phyloP scores from a whole-genome alignment of 2,329 filamentous ascomycete genomes.

The Fusarium metavorans region DNA sequence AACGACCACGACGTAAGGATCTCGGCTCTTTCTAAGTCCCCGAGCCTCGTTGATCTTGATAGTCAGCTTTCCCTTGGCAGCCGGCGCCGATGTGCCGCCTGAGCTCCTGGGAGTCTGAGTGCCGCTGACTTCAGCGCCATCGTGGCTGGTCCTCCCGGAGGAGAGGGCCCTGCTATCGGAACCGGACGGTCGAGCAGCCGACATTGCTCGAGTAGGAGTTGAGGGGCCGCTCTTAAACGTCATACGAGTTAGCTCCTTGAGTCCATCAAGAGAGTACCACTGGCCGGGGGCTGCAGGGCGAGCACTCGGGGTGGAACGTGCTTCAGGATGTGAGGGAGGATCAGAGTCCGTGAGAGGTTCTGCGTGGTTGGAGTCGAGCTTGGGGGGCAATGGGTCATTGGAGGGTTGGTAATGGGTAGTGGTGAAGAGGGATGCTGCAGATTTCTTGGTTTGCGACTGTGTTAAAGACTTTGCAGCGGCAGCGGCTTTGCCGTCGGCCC shows the following conservation, averaged over 20 bases:
- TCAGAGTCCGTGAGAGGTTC: constrained; percentile 34
- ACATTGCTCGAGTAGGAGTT: constrained; percentile 89
- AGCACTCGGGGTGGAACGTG: constrained; percentile 63
- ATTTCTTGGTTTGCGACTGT: constrained; percentile 37
- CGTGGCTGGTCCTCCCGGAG: constrained; percentile 53
- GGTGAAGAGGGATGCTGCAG: constrained; percentile 41
- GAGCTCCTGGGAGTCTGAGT: constrained; percentile 63
- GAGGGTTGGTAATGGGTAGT: constrained; percentile 43
- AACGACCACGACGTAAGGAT: constrained; percentile 95
- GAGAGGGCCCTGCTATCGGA: constrained; percentile 58
- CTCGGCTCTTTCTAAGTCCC: constrained; percentile 82
- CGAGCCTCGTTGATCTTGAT: constrained; percentile 90
- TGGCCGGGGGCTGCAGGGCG: constrained; percentile 57
- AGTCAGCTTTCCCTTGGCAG: constrained; percentile 86
- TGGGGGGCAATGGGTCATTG: constrained; percentile 40
- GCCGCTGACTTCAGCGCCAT: constrained; percentile 60
- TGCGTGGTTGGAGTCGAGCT: constrained; percentile 35
- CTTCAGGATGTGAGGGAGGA: constrained; percentile 47
- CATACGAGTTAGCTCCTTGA: constrained; percentile 89
- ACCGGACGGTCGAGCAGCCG: constrained; percentile 67
- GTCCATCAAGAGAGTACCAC: constrained; percentile 75
- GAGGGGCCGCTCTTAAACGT: constrained; percentile 90
- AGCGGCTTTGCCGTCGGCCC: constrained; percentile 38
- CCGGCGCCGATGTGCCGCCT: constrained; percentile 71
- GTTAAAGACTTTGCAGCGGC: constrained; percentile 37